Conservation (phyloP, 2,329 filamentous ascomycete species). For the Hymenoscyphus occultus region DNA sequence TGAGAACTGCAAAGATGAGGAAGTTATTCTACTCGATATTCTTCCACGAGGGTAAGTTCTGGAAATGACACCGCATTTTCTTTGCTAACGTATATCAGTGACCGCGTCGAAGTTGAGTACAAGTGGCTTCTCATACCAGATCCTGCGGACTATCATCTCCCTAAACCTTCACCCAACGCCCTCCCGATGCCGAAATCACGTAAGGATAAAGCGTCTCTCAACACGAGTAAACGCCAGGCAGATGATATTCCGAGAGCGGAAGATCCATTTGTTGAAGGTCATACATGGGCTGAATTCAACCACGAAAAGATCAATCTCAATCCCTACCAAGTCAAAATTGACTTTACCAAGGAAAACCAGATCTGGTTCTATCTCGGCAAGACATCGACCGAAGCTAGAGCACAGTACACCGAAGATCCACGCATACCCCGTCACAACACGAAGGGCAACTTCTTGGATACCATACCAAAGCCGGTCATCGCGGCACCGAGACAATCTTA, state of each 20-base stretch:
- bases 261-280: constrained; percentile 64
- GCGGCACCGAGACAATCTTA: constrained; percentile 39
- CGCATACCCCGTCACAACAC: constrained; percentile 57
- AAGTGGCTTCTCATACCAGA: constrained; percentile 78
- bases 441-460: constrained; percentile 70
- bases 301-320: constrained; percentile 55
- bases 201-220: constrained; percentile 64
- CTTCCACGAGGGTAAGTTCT: constrained; percentile 74
- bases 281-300: constrained; percentile 78
- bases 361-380: constrained; percentile 87
- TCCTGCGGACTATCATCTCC: constrained; percentile 65
- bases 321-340: constrained; percentile 62
- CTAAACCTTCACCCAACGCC: constrained; percentile 71
- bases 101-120: constrained; percentile 76
- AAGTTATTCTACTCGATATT: constrained; percentile 74
- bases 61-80: background rate
- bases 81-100: constrained; percentile 52
- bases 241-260: constrained; percentile 63
- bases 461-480: constrained; percentile 54
- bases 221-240: constrained; percentile 58
- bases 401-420: constrained; percentile 84
- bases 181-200: constrained; percentile 65
- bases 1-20: constrained; percentile 75
- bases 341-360: constrained; percentile 69
- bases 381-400: constrained; percentile 83